Evolutionary conservation across 2,329 filamentous ascomycete genomes (phyloP), one percentile per base, ranked within the genome.

Genomic region (Plenodomus tracheiphilus): DNA sequence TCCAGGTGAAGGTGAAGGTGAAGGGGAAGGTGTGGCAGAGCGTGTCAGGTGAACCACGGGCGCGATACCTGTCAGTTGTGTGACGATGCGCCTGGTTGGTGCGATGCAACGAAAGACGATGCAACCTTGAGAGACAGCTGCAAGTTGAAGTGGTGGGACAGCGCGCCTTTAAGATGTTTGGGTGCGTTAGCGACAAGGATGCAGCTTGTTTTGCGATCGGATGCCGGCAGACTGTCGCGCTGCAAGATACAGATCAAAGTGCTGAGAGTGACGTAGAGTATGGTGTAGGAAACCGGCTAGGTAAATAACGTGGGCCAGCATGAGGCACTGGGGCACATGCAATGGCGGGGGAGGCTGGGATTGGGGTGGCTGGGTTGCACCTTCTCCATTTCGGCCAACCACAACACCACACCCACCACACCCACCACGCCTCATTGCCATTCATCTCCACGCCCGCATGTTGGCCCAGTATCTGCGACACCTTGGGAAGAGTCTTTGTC

Each of bases 261-360:
- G 28, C 45, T 43, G 40, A 40, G 46, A 42, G 60, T 64, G 62
- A 65, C 62, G 62, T 65, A 64, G 53, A 19, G 13, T 8, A 15
- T 32, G 28, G 11, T 32, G 28, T 32, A 8, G 28, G 28, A 32
- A 32, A 32, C 28, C 28, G 28, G 28, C 28, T 32, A 47, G 54
- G 41, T 49, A 47, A 44, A 47, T 35, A 49, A 47, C 49, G 42
- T 43, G 39, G 42, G 35, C 25, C 35, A 35, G 42, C 32, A 35
- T 44, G 53, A 47, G 28, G 51, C 22, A 25, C 22, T 5, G 5
- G 22, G 22, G 22, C 22, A 5, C 5, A 45, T 28, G 35, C 46
- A 51, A 56, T 58, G 61, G 59, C 59, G 62, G 62, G 61, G 57
- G 51, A 59, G 56, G 54, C 54, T 61, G 59, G 58, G 18, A 54